Percentiles rank a stretch among this genome's conserved stretches.
Evolutionary conservation across 768 basidiomycete species (phyloP).

Genomic region (Xerocomus spinulosus): DNA sequence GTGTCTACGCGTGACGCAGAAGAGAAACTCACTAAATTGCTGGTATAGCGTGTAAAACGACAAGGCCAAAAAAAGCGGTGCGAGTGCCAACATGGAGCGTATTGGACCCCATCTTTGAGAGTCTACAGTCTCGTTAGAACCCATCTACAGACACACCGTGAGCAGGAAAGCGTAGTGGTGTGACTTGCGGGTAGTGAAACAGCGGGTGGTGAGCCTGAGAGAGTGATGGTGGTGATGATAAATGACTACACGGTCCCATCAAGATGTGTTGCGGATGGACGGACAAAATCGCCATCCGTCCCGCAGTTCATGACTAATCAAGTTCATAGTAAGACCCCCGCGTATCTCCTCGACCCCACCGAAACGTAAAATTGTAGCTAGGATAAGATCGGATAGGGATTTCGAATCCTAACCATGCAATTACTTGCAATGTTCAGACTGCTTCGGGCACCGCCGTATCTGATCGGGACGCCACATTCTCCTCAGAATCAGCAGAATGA

Average conservation of each 20-base stretch:
- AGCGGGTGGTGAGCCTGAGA: background rate
- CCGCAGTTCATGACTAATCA: too few species aligned
- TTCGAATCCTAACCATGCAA: too few species aligned
- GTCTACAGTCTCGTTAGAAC: background rate
- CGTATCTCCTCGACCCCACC: too few species aligned
- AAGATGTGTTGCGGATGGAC: background rate
- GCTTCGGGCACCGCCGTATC: background rate
- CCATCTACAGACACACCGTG: constrained; percentile 5
- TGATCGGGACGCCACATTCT: background rate
- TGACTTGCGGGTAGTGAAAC: background rate
- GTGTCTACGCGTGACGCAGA: background rate
- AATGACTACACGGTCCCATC: background rate
- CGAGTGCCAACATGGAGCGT: constrained; percentile 50
- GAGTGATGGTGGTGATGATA: background rate
- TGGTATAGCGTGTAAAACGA: constrained; percentile 46
- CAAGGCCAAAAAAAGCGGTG: constrained; percentile 50
- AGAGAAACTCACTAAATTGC: constrained; percentile 41
- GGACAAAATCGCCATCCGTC: too few species aligned
- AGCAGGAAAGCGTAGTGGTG: background rate
- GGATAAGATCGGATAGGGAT: too few species aligned
- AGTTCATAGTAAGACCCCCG: too few species aligned
- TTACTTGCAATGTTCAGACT: too few species aligned
- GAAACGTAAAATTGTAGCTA: too few species aligned
- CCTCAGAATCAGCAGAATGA: constrained; percentile 45
- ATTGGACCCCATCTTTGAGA: constrained; percentile 50